Conservation (phyloP, 371 early-diverging fungal genomes). For the Lichtheimia hyalospora region DNA sequence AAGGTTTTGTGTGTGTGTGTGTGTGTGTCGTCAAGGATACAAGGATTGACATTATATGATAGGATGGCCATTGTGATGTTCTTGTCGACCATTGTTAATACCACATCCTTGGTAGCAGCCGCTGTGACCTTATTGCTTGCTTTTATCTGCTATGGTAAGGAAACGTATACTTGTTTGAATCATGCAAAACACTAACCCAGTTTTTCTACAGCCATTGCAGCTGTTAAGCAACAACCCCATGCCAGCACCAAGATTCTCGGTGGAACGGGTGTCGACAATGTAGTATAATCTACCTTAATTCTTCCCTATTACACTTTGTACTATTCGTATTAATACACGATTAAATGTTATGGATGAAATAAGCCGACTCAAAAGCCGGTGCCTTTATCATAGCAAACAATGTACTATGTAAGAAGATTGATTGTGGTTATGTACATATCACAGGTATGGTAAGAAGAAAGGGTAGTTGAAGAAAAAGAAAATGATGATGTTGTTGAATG, state of each 20-base stretch:
- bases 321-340: too few species aligned
- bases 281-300: slow-evolving; percentile 23
- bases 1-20: slow-evolving; percentile 11
- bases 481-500: too few species aligned
- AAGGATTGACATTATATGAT: not conserved
- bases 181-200: not conserved
- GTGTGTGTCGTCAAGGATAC: not conserved
- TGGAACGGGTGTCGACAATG: slow-evolving; percentile 45
- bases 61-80: slow-evolving; percentile 47
- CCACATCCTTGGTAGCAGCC: slow-evolving; percentile 29
- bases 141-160: slow-evolving; percentile 37
- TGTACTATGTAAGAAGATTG: too few species aligned
- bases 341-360: too few species aligned
- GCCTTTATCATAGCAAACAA: too few species aligned
- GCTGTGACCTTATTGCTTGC: slow-evolving; percentile 37
- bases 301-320: too few species aligned
- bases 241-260: slow-evolving; percentile 40
- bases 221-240: slow-evolving; percentile 41
- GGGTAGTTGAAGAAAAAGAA: too few species aligned
- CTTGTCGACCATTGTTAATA: slow-evolving; percentile 28
- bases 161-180: not conserved
- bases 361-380: too few species aligned
- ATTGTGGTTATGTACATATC: too few species aligned
- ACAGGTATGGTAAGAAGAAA: too few species aligned
- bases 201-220: slow-evolving; percentile 33